Evolutionary conservation across 441 rosid genomes (phyloP), one percentile per base, ranked within the genome.

Genomic region (Gossypium gossypioides): DNA sequence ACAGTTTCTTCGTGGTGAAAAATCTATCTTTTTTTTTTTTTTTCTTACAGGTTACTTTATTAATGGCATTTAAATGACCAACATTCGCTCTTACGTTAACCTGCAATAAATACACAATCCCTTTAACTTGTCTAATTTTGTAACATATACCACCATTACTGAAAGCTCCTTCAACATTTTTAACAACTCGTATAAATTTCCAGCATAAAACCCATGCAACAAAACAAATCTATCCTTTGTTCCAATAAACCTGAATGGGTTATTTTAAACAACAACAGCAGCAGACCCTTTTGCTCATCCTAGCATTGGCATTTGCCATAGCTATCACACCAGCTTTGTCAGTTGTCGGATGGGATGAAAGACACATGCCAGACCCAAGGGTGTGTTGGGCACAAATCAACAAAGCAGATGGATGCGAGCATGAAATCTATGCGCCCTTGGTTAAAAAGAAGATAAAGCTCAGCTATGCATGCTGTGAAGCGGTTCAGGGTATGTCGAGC

Each of bases 281-380:
- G 40, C 40, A 34, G 40, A 34, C 40, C 6, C 8, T 42, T 2
- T 1, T 57, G 24, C 3, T 58, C 16, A 27, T 68, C 46, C 55
- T 42, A 15, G 15, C 66, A 13, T 1, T 71, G 24, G 16, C 25
- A 42, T 54, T 69, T 8, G 29, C 22, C 52, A n/a, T 55, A 21
- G 73, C 64, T 12, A 6, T 55, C 44, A 32, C 63, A 2, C 73
- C 73, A 6, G 52, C 64, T 12, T 21, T 69, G 19, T 69, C 73
- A 0, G 51, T 69, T 69, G n/a, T 69, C 1, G 34, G 51, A 6
- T 69, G 50, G 63, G 51, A 56, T 0, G 63, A 69, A 6, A 19
- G 52, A 34, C 21, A 19, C 73, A 10, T 54, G 19, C 73, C 73
- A 12, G 42, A 54, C 21, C 19, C 34, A 21, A 5, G 1, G 21